These are phyloP conservation scores for Starmerella geochares DNA, from an alignment of 805 yeast species.

Conservation along the genomic window DNA sequence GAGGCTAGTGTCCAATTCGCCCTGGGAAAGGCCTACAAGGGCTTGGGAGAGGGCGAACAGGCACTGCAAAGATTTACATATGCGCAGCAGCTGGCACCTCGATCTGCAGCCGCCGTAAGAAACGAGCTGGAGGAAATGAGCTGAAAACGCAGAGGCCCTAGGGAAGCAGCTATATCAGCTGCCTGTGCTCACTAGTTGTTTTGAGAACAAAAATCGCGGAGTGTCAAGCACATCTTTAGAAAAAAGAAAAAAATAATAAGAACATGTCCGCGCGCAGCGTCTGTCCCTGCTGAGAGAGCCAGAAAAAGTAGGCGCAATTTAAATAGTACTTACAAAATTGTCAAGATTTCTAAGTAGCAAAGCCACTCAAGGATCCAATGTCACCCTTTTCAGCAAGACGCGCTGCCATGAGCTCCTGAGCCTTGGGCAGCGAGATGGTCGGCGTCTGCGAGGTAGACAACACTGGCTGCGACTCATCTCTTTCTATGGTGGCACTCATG, in stretches of 20 bases:
- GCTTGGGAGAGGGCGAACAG: conserved; percentile 57
- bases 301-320: background rate
- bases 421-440: conserved; percentile 77
- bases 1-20: conserved; percentile 89
- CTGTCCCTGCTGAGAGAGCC: too few species aligned
- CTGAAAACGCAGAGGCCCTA: too few species aligned
- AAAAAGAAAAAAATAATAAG: background rate
- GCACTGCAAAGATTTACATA: conserved; percentile 81
- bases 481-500: conserved; percentile 90
- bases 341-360: background rate
- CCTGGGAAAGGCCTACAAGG: conserved; percentile 75
- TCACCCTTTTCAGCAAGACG: conserved; percentile 47
- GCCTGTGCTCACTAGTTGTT: too few species aligned
- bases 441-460: conserved; percentile 90
- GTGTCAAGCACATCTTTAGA: too few species aligned
- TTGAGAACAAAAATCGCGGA: too few species aligned
- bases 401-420: conserved; percentile 73
- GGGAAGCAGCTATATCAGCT: too few species aligned
- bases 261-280: background rate
- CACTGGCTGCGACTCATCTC: conserved; percentile 86
- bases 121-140: conserved; percentile 57
- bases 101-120: conserved; percentile 38
- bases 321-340: background rate
- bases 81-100: conserved; percentile 86
- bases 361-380: conserved; percentile 17